A percentile compares a stretch with the other conserved stretches of the same genome.
Conservation (phyloP, 192 early-diverging fungal species). For the Podila epigama region DNA sequence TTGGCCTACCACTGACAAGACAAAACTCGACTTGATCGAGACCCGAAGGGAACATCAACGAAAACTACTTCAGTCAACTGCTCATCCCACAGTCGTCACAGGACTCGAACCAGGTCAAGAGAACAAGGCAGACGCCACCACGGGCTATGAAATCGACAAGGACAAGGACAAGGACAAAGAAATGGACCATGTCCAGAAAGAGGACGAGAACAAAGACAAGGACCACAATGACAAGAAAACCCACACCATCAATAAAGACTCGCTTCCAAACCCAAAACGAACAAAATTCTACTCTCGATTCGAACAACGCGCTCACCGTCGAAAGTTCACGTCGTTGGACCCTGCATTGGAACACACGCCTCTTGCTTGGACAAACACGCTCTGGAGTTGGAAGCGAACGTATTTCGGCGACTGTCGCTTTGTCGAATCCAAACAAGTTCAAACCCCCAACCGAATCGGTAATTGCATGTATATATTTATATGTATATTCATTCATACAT, state of each 20-base stretch:
- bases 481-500: too few relatives aligned
- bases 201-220: background rate
- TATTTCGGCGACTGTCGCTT: conserved; percentile 40
- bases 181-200: background rate
- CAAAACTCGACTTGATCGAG: conserved; percentile 16
- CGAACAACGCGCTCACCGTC: conserved; percentile 43
- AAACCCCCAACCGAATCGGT: conserved; percentile 42
- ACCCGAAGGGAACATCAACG: conserved; percentile 25
- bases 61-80: conserved; percentile 8
- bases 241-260: background rate
- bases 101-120: background rate
- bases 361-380: conserved; percentile 42
- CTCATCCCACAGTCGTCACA: too few relatives aligned
- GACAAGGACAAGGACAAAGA: background rate
- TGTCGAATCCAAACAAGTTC: conserved; percentile 30
- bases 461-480: background rate
- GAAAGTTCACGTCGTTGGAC: conserved; percentile 26
- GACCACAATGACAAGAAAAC: background rate
- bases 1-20: conserved; percentile 36
- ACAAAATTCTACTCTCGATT: conserved; percentile 44
- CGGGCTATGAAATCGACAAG: background rate
- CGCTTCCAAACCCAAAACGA: conserved; percentile 16
- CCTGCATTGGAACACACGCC: conserved; percentile 30
- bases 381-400: conserved; percentile 44
- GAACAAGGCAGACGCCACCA: background rate